A percentile compares a stretch with the other conserved stretches of the same genome.
Evolutionary conservation across 345 rosid species (phyloP).

Genomic region (Arabidopsis suecica): DNA sequence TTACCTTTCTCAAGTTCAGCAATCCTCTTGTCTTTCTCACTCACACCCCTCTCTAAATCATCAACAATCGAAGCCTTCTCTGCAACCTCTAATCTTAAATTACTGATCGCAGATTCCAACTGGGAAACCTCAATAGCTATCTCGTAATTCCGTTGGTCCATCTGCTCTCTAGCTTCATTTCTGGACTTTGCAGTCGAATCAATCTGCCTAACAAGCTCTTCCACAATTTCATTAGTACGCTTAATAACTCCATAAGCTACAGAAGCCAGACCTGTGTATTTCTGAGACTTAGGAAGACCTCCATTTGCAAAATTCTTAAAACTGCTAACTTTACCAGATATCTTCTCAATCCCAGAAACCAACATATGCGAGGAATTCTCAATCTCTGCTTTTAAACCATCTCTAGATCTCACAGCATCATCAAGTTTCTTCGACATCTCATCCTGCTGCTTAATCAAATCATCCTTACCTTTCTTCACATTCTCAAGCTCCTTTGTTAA

Average conservation of each 20-base stretch:
- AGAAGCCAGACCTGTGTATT: constrained; percentile 77
- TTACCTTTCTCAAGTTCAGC: constrained; percentile 58
- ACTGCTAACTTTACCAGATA: constrained; percentile 80
- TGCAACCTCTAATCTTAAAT: constrained; percentile 69
- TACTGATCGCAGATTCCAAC: constrained; percentile 84
- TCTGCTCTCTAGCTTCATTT: constrained; percentile 87
- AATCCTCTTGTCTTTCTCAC: constrained; percentile 64
- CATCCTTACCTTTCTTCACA: constrained; percentile 58
- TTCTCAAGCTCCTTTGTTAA: constrained; percentile 56
- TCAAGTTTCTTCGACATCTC: constrained; percentile 63
- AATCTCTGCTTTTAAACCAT: constrained; percentile 70
- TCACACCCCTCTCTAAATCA: constrained; percentile 60
- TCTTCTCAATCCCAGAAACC: constrained; percentile 92
- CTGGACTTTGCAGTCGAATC: constrained; percentile 67
- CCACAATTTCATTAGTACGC: constrained; percentile 93
- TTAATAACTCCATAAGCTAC: constrained; percentile 88
- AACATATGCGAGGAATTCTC: constrained; percentile 90
- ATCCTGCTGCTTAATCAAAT: constrained; percentile 58
- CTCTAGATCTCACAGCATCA: constrained; percentile 63
- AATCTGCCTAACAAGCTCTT: constrained; percentile 84
- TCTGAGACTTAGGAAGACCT: constrained; percentile 86
- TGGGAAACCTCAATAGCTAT: constrained; percentile 98
- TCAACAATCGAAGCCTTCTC: constrained; percentile 60
- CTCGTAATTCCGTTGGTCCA: constrained; percentile 95
- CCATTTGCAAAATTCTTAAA: constrained; percentile 72